Conservation (phyloP, 805 yeast genomes). For the Diddensiella transvaalensis region DNA sequence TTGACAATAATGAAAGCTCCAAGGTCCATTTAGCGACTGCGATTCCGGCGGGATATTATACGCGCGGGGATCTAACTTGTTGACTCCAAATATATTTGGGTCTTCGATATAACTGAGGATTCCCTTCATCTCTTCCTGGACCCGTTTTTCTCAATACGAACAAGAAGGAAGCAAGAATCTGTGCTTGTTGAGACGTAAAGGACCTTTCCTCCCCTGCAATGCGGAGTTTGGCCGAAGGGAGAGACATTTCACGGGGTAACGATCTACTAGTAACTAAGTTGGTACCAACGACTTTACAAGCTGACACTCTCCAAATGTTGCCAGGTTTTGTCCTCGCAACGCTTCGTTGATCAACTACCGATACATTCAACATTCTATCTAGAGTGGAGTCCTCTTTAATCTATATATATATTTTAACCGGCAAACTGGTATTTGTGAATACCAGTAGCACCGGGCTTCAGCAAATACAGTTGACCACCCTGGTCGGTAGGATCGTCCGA, state of each 20-base stretch:
- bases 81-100: conserved; percentile 11
- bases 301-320: too few species aligned
- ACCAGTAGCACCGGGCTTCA: conserved; percentile 28
- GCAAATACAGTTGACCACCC: conserved; percentile 36
- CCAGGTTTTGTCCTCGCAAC: too few species aligned
- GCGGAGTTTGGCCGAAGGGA: not conserved
- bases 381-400: too few species aligned
- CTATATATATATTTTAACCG: conserved; percentile 17
- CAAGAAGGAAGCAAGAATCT: too few species aligned
- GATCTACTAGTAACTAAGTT: too few species aligned
- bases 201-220: too few species aligned
- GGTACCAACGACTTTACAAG: too few species aligned
- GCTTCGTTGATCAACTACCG: too few species aligned
- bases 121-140: not conserved
- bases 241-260: too few species aligned
- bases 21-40: conserved; percentile 26
- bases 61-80: conserved; percentile 17
- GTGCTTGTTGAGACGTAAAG: too few species aligned
- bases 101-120: conserved; percentile 17
- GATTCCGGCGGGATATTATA: conserved; percentile 22
- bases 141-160: too few species aligned
- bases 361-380: too few species aligned
- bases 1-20: conserved; percentile 25
- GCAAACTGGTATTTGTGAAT: conserved; percentile 30
- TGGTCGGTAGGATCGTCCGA: conserved; percentile 19